A percentile compares a stretch with the other conserved stretches of the same genome.
phyloP scores from a whole-genome alignment of 257 asterid genomes.

The Prunella vulgaris region DNA sequence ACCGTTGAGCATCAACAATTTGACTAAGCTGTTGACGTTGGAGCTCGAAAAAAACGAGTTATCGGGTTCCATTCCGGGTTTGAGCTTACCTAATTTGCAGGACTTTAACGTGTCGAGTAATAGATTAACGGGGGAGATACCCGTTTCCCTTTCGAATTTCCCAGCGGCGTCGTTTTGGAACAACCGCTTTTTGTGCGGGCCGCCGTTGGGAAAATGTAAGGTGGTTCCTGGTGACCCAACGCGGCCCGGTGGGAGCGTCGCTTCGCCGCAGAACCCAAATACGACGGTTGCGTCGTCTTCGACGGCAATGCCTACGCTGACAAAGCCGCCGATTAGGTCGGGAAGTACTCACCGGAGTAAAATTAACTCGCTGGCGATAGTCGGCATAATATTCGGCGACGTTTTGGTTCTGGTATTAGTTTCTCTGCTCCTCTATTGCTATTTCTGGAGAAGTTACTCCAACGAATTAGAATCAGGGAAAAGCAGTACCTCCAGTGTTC shows the following conservation, averaged over 20 bases:
- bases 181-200: conserved; percentile 55
- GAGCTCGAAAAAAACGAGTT: conserved; percentile 59
- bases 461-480: conserved; percentile 21
- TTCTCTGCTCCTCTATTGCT: conserved; percentile 57
- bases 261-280: conserved; percentile 46
- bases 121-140: conserved; percentile 43
- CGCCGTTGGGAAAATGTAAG: conserved; percentile 52
- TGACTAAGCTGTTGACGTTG: conserved; percentile 60
- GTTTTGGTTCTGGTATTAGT: conserved; percentile 44
- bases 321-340: conserved; percentile 23
- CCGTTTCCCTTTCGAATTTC: conserved; percentile 51
- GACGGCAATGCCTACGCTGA: conserved; percentile 38
- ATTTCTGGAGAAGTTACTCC: conserved; percentile 45
- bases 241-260: conserved; percentile 48
- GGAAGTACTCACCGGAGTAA: conserved; percentile 30
- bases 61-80: conserved; percentile 45
- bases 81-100: conserved; percentile 41
- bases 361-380: conserved; percentile 48
- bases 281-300: conserved; percentile 54
- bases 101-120: conserved; percentile 75
- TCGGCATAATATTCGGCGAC: conserved; percentile 71
- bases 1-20: conserved; percentile 34
- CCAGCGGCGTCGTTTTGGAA: conserved; percentile 44
- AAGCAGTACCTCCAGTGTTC: conserved; percentile 27
- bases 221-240: conserved; percentile 43